Conservation (phyloP, 1,284 basidiomycete species). For the Ceratobasidium sp. region DNA sequence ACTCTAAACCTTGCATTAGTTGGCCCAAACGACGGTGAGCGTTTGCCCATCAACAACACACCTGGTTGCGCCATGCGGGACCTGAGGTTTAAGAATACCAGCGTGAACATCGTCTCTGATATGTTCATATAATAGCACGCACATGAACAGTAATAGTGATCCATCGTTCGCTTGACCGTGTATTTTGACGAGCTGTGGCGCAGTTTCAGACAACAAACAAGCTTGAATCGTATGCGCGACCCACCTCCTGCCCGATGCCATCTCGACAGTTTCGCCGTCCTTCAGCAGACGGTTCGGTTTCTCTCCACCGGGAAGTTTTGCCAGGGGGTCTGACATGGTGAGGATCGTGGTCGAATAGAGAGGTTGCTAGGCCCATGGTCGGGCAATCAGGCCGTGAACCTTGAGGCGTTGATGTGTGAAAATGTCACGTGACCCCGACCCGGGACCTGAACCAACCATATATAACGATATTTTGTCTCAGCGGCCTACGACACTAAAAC, state of each 20-base stretch:
- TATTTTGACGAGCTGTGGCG: slow-evolving; percentile 32
- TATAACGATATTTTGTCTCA: too few relatives aligned
- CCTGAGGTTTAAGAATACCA: slow-evolving; percentile 1
- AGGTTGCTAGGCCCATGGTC: neutral
- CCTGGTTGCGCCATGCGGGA: slow-evolving; percentile 44
- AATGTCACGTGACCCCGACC: too few relatives aligned
- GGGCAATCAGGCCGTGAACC: slow-evolving; percentile 23
- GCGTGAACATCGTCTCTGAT: neutral
- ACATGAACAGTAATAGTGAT: slow-evolving; percentile 43
- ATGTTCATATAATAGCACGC: neutral
- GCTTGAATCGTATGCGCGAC: neutral
- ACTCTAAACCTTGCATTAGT: slow-evolving; percentile 3
- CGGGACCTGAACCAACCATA: too few relatives aligned
- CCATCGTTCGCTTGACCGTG: slow-evolving; percentile 27
- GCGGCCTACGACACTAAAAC: too few relatives aligned
- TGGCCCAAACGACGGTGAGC: neutral
- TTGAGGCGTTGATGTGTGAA: neutral
- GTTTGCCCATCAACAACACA: neutral
- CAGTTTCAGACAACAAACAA: neutral
- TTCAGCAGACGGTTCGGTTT: slow-evolving; percentile 31
- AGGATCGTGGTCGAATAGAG: neutral
- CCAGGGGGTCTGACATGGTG: slow-evolving; percentile 37
- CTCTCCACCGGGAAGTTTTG: slow-evolving; percentile 27
- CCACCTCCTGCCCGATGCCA: slow-evolving; percentile 18
- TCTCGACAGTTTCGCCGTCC: slow-evolving; percentile 31